Conservation (phyloP, 2,329 filamentous ascomycete species). For the Neofusicoccum cordaticola region DNA sequence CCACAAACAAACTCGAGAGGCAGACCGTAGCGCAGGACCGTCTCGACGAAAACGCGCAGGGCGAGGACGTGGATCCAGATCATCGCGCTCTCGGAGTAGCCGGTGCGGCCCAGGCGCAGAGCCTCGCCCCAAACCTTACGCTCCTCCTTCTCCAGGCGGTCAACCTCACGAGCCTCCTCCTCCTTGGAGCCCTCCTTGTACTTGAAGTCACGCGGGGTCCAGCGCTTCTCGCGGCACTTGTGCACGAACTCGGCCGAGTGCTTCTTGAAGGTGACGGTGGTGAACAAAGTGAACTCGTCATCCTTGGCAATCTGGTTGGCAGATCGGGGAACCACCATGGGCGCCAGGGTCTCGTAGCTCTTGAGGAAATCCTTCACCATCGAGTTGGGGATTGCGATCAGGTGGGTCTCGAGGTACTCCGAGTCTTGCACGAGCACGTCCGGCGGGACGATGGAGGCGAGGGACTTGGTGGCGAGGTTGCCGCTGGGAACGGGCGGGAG, state of each 20-base stretch:
- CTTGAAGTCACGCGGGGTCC: slow-evolving; percentile 92
- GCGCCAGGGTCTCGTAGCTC: slow-evolving; percentile 80
- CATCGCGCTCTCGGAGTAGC: slow-evolving; percentile 95
- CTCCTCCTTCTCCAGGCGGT: slow-evolving; percentile 78
- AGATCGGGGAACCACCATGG: slow-evolving; percentile 92
- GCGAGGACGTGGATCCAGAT: slow-evolving; percentile 91
- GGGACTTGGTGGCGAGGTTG: slow-evolving; percentile 90
- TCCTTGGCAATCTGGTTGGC: slow-evolving; percentile 77
- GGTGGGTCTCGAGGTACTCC: slow-evolving; percentile 94
- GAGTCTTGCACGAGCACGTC: slow-evolving; percentile 79
- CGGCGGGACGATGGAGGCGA: slow-evolving; percentile 78
- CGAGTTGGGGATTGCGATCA: slow-evolving; percentile 80
- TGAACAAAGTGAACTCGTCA: slow-evolving; percentile 84
- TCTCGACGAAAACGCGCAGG: slow-evolving; percentile 93
- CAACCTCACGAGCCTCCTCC: slow-evolving; percentile 83
- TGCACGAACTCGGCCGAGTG: slow-evolving; percentile 81
- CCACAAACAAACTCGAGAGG: slow-evolving; percentile 86
- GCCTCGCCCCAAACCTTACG: slow-evolving; percentile 92
- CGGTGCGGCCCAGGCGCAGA: slow-evolving; percentile 79
- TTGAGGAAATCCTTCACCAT: slow-evolving; percentile 84
- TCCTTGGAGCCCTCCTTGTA: slow-evolving; percentile 87
- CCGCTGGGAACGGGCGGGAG: slow-evolving; percentile 54
- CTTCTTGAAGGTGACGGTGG: slow-evolving; percentile 93
- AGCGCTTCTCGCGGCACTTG: slow-evolving; percentile 88
- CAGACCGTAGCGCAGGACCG: slow-evolving; percentile 91